These are phyloP conservation scores for Ceratobasidium sp. DNA, from an alignment of 1,284 basidiomycete species.

Conservation along the genomic window DNA sequence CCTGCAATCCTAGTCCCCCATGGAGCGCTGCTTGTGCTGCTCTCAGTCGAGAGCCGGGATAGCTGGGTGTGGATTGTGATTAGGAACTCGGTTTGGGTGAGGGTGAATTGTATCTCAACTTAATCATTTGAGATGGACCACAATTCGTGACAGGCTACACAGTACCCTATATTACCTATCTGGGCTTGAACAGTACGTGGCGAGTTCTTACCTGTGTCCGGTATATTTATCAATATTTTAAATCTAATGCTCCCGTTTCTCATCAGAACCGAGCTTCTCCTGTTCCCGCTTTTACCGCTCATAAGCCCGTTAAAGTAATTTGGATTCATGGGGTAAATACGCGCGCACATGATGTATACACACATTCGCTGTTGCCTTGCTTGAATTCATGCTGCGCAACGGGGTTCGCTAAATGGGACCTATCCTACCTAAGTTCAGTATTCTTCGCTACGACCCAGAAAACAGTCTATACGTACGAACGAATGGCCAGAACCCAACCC, in stretches of 20 bases:
- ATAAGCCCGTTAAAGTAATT: no score
- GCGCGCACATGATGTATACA: no score
- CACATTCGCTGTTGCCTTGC: no score
- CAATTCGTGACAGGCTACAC: constrained; percentile 64
- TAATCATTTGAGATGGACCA: neutral
- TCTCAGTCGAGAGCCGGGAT: constrained; percentile 72
- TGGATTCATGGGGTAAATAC: no score
- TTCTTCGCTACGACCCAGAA: no score
- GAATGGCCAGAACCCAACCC: no score
- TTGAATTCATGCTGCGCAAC: no score
- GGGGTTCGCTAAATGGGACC: no score
- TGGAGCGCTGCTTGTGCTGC: constrained; percentile 72
- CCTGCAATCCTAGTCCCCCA: constrained; percentile 90
- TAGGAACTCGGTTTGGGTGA: constrained; percentile 75
- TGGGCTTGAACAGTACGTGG: constrained; percentile 79
- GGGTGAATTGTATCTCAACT: constrained; percentile 64
- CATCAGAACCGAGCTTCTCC: constrained; percentile 79
- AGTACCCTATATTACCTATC: constrained; percentile 91
- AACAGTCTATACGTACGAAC: no score
- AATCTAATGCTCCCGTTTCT: constrained; percentile 86
- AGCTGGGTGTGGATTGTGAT: no score
- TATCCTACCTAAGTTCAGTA: no score
- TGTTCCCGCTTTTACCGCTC: constrained; percentile 85
- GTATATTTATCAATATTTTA: constrained; percentile 16
- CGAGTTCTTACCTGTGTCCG: constrained; percentile 12